phyloP scores from a whole-genome alignment of 1,139 yeast species.

The Nakaseomyces kungkrabaensis region DNA sequence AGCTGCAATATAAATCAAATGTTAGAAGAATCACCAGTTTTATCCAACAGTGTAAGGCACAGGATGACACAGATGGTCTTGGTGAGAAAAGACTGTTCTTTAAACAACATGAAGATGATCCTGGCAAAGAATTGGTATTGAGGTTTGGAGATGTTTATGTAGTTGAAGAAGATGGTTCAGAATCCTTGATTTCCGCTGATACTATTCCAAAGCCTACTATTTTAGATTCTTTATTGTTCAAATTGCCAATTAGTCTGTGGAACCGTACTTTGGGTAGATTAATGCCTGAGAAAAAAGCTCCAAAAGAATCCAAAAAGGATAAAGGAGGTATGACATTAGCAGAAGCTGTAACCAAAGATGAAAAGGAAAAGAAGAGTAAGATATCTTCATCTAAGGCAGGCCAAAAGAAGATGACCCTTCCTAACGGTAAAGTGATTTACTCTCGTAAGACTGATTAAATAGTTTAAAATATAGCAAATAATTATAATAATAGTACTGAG shows the following conservation, averaged over 20 bases:
- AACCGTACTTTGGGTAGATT: conserved; percentile 23
- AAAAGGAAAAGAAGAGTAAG: not conserved
- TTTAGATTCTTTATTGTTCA: conserved; percentile 47
- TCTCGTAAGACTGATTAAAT: conserved; percentile 31
- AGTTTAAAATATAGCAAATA: no score
- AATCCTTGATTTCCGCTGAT: conserved; percentile 27
- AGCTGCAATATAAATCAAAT: conserved; percentile 51
- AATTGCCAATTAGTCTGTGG: conserved; percentile 34
- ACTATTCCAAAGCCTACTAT: conserved; percentile 37
- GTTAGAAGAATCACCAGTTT: conserved; percentile 45
- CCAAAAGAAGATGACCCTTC: conserved; percentile 38
- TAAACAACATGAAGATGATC: conserved; percentile 32
- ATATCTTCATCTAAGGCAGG: conserved; percentile 30
- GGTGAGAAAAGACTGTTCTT: conserved; percentile 27
- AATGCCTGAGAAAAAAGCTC: not conserved
- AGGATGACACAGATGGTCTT: conserved; percentile 53
- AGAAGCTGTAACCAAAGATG: not conserved
- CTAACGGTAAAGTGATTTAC: conserved; percentile 52
- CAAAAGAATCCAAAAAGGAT: not conserved
- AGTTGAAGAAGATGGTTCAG: conserved; percentile 41
- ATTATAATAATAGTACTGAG: no score
- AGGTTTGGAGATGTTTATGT: conserved; percentile 66
- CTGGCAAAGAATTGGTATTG: conserved; percentile 54
- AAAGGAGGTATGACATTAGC: not conserved
- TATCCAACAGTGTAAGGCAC: conserved; percentile 41